phyloP scores from a whole-genome alignment of 208 protist species.

The Leishmania braziliensis region DNA sequence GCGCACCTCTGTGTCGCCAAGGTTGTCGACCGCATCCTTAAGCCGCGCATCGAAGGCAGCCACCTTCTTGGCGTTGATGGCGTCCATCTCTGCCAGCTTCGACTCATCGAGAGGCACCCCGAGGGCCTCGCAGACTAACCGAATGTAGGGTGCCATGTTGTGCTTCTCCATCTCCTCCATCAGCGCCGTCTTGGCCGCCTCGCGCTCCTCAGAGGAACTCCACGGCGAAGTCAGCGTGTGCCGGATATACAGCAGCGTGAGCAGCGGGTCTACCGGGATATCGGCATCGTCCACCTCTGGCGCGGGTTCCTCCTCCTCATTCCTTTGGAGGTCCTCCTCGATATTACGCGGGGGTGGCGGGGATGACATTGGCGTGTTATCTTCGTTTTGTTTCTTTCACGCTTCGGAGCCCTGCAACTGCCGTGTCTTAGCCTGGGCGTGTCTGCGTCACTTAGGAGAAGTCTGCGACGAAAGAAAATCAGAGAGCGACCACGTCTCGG shows the following conservation, averaged over 20 bases:
- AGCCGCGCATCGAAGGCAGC: constrained; percentile 86
- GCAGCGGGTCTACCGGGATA: constrained; percentile 81
- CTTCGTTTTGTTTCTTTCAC: not conserved
- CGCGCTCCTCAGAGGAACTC: constrained; percentile 70
- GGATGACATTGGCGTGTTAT: constrained; percentile 23
- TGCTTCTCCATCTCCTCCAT: constrained; percentile 72
- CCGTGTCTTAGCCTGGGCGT: not conserved
- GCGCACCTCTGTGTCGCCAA: constrained; percentile 97
- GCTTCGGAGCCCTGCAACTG: not conserved
- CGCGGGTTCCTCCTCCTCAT: constrained; percentile 40
- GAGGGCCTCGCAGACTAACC: constrained; percentile 79
- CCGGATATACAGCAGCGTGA: constrained; percentile 79
- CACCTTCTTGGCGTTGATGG: constrained; percentile 76
- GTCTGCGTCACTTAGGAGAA: not conserved
- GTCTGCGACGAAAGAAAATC: not conserved
- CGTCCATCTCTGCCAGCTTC: constrained; percentile 72
- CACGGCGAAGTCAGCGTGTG: constrained; percentile 83
- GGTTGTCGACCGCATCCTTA: constrained; percentile 95
- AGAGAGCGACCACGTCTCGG: not conserved
- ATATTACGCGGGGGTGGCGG: constrained; percentile 11
- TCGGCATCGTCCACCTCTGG: constrained; percentile 41
- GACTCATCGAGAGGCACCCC: constrained; percentile 67
- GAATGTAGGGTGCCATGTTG: constrained; percentile 91
- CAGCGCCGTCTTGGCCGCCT: constrained; percentile 72
- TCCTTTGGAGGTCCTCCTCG: constrained; percentile 30